Conservation (phyloP, 2,329 filamentous ascomycete species). For the Mollisia scopiformis region DNA sequence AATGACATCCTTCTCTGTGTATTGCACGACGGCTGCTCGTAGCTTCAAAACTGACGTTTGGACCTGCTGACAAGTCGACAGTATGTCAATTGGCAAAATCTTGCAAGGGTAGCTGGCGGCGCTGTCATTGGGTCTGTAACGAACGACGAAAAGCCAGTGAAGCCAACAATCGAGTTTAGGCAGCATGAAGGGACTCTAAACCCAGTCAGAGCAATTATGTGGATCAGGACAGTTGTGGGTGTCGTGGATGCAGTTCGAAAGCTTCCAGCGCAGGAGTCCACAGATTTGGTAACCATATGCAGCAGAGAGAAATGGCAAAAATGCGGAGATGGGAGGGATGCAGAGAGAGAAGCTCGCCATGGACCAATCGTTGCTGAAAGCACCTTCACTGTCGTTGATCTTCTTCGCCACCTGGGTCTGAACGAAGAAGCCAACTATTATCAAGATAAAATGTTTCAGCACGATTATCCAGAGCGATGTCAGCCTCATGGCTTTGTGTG, state of each 20-base stretch:
- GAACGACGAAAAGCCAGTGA: background rate
- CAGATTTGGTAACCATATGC: background rate
- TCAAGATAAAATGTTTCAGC: background rate
- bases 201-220: constrained; percentile 4
- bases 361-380: constrained; percentile 22
- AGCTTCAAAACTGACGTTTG: too few species aligned
- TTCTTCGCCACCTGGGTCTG: constrained; percentile 15
- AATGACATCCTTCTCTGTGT: too few species aligned
- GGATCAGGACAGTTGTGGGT: background rate
- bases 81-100: background rate
- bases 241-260: background rate
- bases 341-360: constrained; percentile 1
- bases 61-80: too few species aligned
- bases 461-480: background rate
- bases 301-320: constrained; percentile 9
- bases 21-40: too few species aligned
- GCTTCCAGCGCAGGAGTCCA: background rate
- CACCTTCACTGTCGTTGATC: constrained; percentile 15
- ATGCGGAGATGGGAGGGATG: constrained; percentile 11
- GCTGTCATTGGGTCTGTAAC: background rate
- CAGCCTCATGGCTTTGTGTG: background rate
- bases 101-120: background rate
- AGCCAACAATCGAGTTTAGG: background rate
- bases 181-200: background rate
- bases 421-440: constrained; percentile 2